Conservation (phyloP, 1,284 basidiomycete genomes). For the Papiliotrema laurentii region DNA sequence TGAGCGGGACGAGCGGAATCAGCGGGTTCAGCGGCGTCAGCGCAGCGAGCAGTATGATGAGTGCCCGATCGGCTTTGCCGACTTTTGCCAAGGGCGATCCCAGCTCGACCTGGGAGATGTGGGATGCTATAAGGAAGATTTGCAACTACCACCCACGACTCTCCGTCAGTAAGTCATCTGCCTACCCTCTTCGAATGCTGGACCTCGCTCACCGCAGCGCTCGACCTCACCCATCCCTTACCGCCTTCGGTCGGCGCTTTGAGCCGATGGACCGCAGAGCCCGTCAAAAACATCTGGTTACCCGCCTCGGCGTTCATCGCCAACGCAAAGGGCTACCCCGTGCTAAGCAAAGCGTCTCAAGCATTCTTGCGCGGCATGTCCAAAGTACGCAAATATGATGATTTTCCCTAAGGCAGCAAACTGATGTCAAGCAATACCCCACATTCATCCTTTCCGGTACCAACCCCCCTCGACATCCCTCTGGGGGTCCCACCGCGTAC, state of each 20-base stretch:
- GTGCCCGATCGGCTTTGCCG: constrained; percentile 11
- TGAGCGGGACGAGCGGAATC: too few relatives aligned
- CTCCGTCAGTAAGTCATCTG: constrained; percentile 62
- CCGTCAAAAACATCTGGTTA: constrained; percentile 78
- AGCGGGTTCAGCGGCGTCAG: background rate
- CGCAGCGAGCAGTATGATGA: constrained; percentile 27
- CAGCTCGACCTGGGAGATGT: constrained; percentile 93
- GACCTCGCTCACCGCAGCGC: constrained; percentile 53
- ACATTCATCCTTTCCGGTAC: constrained; percentile 74
- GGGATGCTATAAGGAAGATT: constrained; percentile 86
- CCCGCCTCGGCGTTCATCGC: constrained; percentile 89
- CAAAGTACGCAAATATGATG: constrained; percentile 56
- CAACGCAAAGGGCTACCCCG: constrained; percentile 95
- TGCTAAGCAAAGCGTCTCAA: constrained; percentile 87
- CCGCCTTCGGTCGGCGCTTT: constrained; percentile 68
- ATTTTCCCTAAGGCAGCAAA: background rate
- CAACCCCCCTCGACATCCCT: constrained; percentile 59
- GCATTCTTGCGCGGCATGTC: constrained; percentile 80
- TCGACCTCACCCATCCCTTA: constrained; percentile 83
- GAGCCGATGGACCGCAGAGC: constrained; percentile 86
- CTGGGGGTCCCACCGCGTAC: constrained; percentile 82
- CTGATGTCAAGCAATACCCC: constrained; percentile 62
- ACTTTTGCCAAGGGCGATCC: constrained; percentile 55
- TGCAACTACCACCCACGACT: constrained; percentile 82
- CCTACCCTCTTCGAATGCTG: background rate